Conservation (phyloP, 148 eudicot genomes). For the Fagopyrum esculentum region DNA sequence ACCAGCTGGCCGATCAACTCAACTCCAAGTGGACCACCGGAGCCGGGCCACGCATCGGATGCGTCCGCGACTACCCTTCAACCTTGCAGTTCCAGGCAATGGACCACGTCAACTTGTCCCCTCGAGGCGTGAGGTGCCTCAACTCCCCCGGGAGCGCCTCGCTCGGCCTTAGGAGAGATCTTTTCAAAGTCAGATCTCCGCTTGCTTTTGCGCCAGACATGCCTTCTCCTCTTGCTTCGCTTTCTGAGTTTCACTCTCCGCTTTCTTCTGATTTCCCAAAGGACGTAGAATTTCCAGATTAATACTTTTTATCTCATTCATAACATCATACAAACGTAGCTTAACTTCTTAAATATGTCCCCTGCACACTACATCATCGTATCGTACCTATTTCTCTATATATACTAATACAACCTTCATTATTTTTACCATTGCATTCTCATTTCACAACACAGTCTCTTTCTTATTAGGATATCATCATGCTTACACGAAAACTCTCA, state of each 20-base stretch:
- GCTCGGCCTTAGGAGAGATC: background rate
- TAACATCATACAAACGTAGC: too few relatives aligned
- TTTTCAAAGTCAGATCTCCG: background rate
- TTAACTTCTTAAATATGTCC: too few relatives aligned
- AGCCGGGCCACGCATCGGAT: slow-evolving; percentile 82
- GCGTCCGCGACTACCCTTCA: slow-evolving; percentile 76
- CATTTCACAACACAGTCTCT: too few relatives aligned
- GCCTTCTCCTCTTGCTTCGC: background rate
- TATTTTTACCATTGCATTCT: too few relatives aligned
- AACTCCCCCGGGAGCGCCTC: slow-evolving; percentile 23
- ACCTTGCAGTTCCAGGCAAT: slow-evolving; percentile 52
- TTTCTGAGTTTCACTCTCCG: background rate
- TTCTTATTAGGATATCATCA: too few relatives aligned
- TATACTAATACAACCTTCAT: too few relatives aligned
- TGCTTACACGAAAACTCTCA: too few relatives aligned
- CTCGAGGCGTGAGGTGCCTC: slow-evolving; percentile 25
- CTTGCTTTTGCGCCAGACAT: background rate
- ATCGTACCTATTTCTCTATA: too few relatives aligned
- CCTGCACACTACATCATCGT: too few relatives aligned
- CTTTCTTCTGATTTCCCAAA: background rate
- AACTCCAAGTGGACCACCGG: slow-evolving; percentile 78
- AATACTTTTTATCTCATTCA: background rate
- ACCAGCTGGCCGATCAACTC: slow-evolving; percentile 58
- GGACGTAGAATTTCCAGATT: background rate
- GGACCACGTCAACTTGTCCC: slow-evolving; percentile 65